Evolutionary conservation across 257 asterid species (phyloP), one percentile per base, ranked within the genome.

Genomic region (Petunia axillaris): DNA sequence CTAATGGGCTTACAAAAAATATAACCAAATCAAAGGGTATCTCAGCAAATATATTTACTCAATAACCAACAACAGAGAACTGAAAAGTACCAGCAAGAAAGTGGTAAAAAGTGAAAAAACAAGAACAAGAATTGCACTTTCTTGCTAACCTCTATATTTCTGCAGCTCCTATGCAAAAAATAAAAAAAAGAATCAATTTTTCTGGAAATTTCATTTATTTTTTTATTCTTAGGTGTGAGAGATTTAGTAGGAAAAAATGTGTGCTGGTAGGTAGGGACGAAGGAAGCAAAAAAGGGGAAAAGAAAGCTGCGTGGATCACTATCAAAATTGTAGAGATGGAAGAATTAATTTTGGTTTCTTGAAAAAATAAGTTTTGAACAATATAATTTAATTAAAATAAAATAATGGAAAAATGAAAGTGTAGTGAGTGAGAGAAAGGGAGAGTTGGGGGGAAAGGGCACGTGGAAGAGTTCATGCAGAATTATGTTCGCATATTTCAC

Each of bases 391-490:
- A 2, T 64, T 64, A 35, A 7, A 37, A 2, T 55, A 39, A 53
- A 53, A 36, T 9, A 55, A 53, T 75, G 5, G 44, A 39, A 53
- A 41, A 48, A 15, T 10, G n/a, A 25, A 60, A 76, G 52, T 40
- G 36, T n/a, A 70, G 74, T 79, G 37, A 38, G 81, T 8, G 62
- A 82, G 16, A 48, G 55, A 43, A 43, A 25, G 76, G 15, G 85
- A 10, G 38, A 38, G 78, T 8, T 50, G 6, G 75, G 65, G 82
- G 70, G 82, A 4, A 66, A 60, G 64, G 84, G 76, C 81, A 80
- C 84, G 86, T 82, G 88, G 88, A 77, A 74, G 59, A 82, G 75
- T 60, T 57, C 77, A 67, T 62, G 84, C 65, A 62, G 46, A n/a
- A 62, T 10, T 68, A 25, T 39, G 57, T 52, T 52, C 14, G 57